Evolutionary conservation across 169 alveolate genomes (phyloP).

Genomic region (Perkinsus marinus): DNA sequence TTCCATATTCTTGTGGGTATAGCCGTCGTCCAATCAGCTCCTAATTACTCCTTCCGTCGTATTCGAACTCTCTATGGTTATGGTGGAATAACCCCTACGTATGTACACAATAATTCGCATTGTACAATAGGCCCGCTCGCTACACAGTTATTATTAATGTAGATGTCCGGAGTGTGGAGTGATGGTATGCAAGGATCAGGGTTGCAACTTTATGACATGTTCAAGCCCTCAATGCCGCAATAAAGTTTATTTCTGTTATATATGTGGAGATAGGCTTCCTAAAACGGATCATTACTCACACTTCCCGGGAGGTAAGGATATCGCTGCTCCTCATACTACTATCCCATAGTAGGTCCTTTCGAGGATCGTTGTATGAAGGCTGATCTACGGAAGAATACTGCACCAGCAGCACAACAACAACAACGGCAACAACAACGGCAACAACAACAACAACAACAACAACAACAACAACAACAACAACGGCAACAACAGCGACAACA

Average conservation of each 20-base stretch:
- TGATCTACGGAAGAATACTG: background rate
- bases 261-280: slow-evolving; percentile 17
- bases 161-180: slow-evolving; percentile 43
- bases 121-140: too few relatives aligned
- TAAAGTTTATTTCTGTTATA: slow-evolving; percentile 17
- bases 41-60: too few relatives aligned
- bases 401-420: background rate
- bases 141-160: background rate
- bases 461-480: background rate
- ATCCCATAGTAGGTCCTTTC: background rate
- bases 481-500: too few relatives aligned
- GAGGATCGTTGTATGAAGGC: background rate
- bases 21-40: too few relatives aligned
- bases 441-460: background rate
- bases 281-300: slow-evolving; percentile 27
- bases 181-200: slow-evolving; percentile 30
- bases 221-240: slow-evolving; percentile 19
- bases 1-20: too few relatives aligned
- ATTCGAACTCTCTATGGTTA: too few relatives aligned
- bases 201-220: slow-evolving; percentile 42
- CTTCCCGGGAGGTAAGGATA: background rate
- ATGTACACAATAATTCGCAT: too few relatives aligned
- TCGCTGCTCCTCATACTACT: background rate
- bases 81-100: too few relatives aligned
- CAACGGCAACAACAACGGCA: background rate